Evolutionary conservation across 2,329 filamentous ascomycete species (phyloP).

Genomic region (Neofusicoccum cordaticola): DNA sequence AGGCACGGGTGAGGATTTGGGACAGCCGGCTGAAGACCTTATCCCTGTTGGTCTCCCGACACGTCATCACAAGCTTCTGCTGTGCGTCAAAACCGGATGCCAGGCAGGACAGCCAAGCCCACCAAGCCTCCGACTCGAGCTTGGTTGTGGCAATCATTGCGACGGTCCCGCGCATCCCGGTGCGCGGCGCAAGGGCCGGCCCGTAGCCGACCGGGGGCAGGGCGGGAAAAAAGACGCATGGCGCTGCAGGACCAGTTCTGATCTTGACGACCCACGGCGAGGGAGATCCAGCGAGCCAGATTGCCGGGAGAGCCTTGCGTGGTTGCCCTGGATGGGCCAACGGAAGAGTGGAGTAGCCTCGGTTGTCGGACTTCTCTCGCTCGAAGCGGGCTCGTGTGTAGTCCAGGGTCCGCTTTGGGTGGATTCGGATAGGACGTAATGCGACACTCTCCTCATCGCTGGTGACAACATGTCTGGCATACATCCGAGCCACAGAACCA

Average conservation of each 20-base stretch:
- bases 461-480: not conserved
- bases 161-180: not conserved
- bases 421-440: not conserved
- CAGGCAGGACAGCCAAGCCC: not conserved
- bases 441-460: not conserved
- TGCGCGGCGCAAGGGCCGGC: slow-evolving; percentile 11
- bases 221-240: not conserved
- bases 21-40: not conserved
- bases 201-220: slow-evolving; percentile 1
- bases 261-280: not conserved
- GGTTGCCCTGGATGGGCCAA: not conserved
- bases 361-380: slow-evolving; percentile 8
- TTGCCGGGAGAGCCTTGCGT: not conserved
- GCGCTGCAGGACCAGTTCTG: not conserved
- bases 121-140: not conserved
- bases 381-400: not conserved
- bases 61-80: not conserved
- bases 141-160: not conserved
- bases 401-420: not conserved
- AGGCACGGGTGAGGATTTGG: not conserved
- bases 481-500: not conserved
- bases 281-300: not conserved
- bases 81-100: not conserved
- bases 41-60: not conserved
- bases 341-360: slow-evolving; percentile 8